Conservation (phyloP, 2,329 filamentous ascomycete species). For the Fusarium albosuccineum region DNA sequence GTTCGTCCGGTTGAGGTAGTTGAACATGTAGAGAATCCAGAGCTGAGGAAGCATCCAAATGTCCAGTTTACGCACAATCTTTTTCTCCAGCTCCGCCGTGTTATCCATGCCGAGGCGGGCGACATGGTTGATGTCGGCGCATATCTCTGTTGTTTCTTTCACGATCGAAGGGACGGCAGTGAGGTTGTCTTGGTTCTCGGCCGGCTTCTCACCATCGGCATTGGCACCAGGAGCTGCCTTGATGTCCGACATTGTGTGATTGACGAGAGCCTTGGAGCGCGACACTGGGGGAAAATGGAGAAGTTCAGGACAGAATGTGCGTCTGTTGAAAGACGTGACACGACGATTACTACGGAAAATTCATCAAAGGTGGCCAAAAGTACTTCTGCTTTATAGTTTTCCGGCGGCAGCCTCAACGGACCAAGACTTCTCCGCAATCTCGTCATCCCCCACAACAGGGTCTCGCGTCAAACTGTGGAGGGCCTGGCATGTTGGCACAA, state of each 20-base stretch:
- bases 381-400: constrained; percentile 15
- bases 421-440: constrained; percentile 13
- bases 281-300: background rate
- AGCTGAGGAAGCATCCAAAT: constrained; percentile 37
- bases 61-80: constrained; percentile 34
- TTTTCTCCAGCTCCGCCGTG: constrained; percentile 27
- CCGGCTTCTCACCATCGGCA: constrained; percentile 5
- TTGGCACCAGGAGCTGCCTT: constrained; percentile 18
- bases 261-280: background rate
- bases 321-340: background rate
- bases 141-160: constrained; percentile 22
- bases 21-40: constrained; percentile 42
- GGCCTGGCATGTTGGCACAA: background rate
- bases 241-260: constrained; percentile 21
- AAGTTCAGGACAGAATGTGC: background rate
- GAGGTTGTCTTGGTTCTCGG: constrained; percentile 4
- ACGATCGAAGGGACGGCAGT: constrained; percentile 11
- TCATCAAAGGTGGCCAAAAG: background rate
- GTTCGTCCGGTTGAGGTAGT: constrained; percentile 11
- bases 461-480: constrained; percentile 26
- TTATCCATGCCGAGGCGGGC: constrained; percentile 27
- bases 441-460: constrained; percentile 11
- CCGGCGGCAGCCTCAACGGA: background rate
- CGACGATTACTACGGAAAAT: background rate
- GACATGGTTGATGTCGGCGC: constrained; percentile 30